Base-by-base conservation (phyloP, 2,329 filamentous ascomycete species). In the Sclerotinia subarctica region DNA sequence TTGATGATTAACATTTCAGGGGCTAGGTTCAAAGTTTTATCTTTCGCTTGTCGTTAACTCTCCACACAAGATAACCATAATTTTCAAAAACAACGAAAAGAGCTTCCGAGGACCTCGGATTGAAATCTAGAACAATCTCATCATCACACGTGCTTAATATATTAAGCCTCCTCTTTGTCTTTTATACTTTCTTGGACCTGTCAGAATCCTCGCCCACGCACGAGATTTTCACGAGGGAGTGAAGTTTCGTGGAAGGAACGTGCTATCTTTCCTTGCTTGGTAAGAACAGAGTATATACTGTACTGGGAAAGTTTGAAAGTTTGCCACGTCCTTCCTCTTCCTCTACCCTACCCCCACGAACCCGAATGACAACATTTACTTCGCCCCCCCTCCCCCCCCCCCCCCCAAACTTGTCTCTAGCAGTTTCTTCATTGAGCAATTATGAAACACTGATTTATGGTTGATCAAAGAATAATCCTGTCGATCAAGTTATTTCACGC, bases 61-160 rank as follows among this genome's bases (percentile, higher is more conserved):
- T 15, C 56, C 24, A 59, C 24, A 21, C 24, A 26, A 29, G 42
- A 59, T 59, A 59, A 59, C 38, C 57, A 59, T 46, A 59, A 59
- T 29, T 29, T 5, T 46, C 24, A 5, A n/a, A 58, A 29, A 21
- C 21, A 38, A 26, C 38, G n/a, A 57, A 57, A 57, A 35, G 21
- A 57, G 54, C 15, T 57, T 57, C 47, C 21, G 42, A 42, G 17
- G 58, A 47, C 42, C 58, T 57, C 32, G 24, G 42, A 57, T 59
- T 29, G 58, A 21, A n/a, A 29, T 60, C 38, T 47, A 60, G 42
- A 46, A 32, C 26, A 29, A 32, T 35, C 47, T 19, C 10, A 26
- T 42, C 17, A 21, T 64, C 44, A 47, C 58, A 60, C 26, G 58
- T 47, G 58, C 58, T 35, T 35, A 60, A 49, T 60, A 58, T 58